A percentile compares a stretch with the other conserved stretches of the same genome.
Evolutionary conservation across 2,329 filamentous ascomycete species (phyloP).

Genomic region (Xylaria sp.): DNA sequence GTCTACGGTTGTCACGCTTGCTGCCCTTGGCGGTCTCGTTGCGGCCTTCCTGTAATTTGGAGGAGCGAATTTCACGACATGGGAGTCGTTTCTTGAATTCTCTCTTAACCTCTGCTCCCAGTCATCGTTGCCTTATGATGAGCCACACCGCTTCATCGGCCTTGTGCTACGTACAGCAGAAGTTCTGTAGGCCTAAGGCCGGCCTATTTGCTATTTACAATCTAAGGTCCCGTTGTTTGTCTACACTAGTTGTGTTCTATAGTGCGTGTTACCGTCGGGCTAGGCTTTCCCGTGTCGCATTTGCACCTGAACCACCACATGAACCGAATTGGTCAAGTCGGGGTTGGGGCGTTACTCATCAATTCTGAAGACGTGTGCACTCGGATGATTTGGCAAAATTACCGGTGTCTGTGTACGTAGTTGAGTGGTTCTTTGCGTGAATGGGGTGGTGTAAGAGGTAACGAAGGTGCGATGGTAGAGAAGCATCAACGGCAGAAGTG

Average conservation of each 20-base stretch:
- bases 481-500: constrained; percentile 10
- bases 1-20: constrained; percentile 48
- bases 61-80: constrained; percentile 6
- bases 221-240: constrained; percentile 13
- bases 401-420: constrained; percentile 2
- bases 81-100: constrained; percentile 30
- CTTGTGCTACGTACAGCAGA: constrained; percentile 47
- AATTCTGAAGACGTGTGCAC: constrained; percentile 9
- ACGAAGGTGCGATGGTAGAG: constrained; percentile 9
- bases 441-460: background rate
- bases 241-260: constrained; percentile 5
- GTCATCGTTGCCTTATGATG: constrained; percentile 41
- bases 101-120: constrained; percentile 37
- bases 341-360: background rate
- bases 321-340: background rate
- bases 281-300: background rate
- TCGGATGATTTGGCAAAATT: background rate
- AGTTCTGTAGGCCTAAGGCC: constrained; percentile 54
- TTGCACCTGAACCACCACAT: background rate
- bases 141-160: constrained; percentile 33
- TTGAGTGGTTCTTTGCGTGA: background rate
- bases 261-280: background rate
- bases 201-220: constrained; percentile 42
- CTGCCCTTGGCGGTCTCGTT: constrained; percentile 27
- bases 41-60: constrained; percentile 56